Base-by-base conservation (phyloP, 306 rosid genomes). In the Rosa rugosa region DNA sequence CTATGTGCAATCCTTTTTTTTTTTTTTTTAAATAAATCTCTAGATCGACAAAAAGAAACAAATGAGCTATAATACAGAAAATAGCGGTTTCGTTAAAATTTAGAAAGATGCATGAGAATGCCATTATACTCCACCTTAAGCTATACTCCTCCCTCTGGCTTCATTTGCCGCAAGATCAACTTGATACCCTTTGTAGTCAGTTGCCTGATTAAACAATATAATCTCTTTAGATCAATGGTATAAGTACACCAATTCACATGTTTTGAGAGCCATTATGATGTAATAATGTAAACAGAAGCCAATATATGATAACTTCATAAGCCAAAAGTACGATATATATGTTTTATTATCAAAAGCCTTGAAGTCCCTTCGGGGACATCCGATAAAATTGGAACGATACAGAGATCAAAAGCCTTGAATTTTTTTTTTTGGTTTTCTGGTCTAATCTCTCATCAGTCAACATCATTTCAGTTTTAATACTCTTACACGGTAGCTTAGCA, bases 141-240 rank as follows among this genome's bases (percentile, higher is more conserved):
- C n/a, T n/a, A n/a, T n/a, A n/a, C n/a, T n/a, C n/a, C n/a, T n/a
- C n/a, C n/a, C n/a, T n/a, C n/a, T n/a, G n/a, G n/a, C n/a, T n/a
- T n/a, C n/a, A n/a, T 94, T 97, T 6, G 86, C 97, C 16, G 94
- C 88, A 45, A 94, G 89, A 82, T 92, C 91, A 76, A 94, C 74
- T 40, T 87, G 87, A 18, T 76, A 80, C 22, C 97, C 97, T 45
- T 81, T 49, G 97, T 97, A 90, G 84, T 92, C 97, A 53, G 91
- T 87, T 62, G 86, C 91, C 97, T 94, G 84, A 77, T 87, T 76
- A 77, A 63, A 69, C 64, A 69, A 38, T 79, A 42, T 46, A 27
- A 57, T 71, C 72, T 71, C 76, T 79, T 80, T 42, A 42, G n/a
- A 53, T 44, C 75, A 46, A 14, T 5, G 5, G 64, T 50, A 34